Evolutionary conservation across 306 rosid genomes (phyloP), one percentile per base, ranked within the genome.

Genomic region (Gastrolobium villosum): DNA sequence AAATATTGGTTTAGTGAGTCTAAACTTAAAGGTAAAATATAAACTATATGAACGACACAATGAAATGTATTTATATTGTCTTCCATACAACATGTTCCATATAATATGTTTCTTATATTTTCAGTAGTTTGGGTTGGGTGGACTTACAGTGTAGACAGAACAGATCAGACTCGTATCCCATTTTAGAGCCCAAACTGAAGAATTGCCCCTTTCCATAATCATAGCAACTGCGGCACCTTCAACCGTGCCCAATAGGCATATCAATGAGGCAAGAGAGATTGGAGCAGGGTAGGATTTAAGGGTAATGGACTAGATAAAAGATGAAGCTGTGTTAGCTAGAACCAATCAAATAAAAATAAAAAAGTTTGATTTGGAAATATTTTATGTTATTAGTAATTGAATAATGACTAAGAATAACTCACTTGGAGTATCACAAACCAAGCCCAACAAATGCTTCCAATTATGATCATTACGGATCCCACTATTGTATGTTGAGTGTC

Each of bases 231-330:
- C 82, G 4, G 96, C 86, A 30, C 99, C 99, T 74, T 93, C 97
- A 64, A 82, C 9, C 2, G 97, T 75, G 30, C 94, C 99, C 82
- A 90, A 31, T 41, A 91, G 61, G 83, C 99, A 95, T 79, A 93
- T 91, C 99, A 94, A 95, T 20, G 98, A 90, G 2, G 99, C 84
- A 2, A 95, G 93, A 48, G 99, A 95, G 65, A 95, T 96, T 79
- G 85, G 88, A 5, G 96, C 94, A 1, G 99, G 97, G 86, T 95
- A 95, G 48, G 83, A 48, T 74, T 84, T 82, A 10, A 95, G 90
- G 5, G 98, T 95, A 30, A 90, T 68, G 46, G 96, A 84, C 99
- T 93, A 57, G 4, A 79, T 2, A 71, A 26, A 74, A 26, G 53
- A 60, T 41, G 2, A 53, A 69, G 0, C 3, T 57, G 32, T 48